Percentiles rank a stretch among this genome's conserved stretches.
Conservation (phyloP, 148 eudicot genomes). For the Cornus kousa region DNA sequence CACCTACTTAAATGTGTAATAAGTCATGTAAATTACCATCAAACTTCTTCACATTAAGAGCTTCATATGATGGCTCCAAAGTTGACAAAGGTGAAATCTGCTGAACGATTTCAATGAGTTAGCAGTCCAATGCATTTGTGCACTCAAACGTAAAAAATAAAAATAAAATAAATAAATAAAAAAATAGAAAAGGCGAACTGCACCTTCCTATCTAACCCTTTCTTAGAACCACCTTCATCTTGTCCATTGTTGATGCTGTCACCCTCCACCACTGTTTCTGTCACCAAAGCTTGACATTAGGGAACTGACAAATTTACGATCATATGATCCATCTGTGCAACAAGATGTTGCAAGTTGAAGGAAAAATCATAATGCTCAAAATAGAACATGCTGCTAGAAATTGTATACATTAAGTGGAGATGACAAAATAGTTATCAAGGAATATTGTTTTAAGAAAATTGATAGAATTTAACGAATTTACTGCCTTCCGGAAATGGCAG, state of each 20-base stretch:
- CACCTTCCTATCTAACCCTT: slow-evolving; percentile 31
- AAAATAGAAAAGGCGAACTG: not conserved
- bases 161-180: no score
- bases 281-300: not conserved
- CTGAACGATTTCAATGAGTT: slow-evolving; percentile 3
- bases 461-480: no score
- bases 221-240: slow-evolving; percentile 18
- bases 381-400: no score
- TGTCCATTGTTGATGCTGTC: slow-evolving; percentile 13
- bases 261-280: slow-evolving; percentile 25
- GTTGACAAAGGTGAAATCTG: slow-evolving; percentile 79
- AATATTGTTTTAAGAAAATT: no score
- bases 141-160: no score
- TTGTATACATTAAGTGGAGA: no score
- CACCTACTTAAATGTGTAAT: not conserved
- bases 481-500: no score
- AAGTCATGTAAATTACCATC: slow-evolving; percentile 39
- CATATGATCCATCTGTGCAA: not conserved
- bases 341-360: not conserved
- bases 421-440: no score
- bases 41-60: slow-evolving; percentile 75
- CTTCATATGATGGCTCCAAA: slow-evolving; percentile 68
- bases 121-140: not conserved
- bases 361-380: not conserved
- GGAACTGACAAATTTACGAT: not conserved